A percentile compares a stretch with the other conserved stretches of the same genome.
Conservation (phyloP, 1,284 basidiomycete genomes). For the Microbotryum scabiosae region DNA sequence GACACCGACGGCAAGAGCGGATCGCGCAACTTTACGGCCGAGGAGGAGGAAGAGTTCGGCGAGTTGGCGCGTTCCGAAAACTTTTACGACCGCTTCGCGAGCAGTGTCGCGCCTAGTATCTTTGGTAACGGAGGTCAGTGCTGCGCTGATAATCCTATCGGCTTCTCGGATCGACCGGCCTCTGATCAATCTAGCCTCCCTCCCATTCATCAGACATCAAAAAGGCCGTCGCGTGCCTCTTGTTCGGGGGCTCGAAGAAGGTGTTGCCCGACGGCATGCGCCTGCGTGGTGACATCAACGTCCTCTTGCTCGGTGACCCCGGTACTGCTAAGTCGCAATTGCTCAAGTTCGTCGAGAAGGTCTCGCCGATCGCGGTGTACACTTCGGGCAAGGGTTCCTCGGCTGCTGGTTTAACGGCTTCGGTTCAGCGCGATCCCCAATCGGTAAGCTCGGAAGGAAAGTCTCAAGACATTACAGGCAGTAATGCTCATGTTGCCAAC, state of each 20-base stretch:
- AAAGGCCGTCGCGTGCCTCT: conserved; percentile 86
- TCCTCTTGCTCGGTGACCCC: conserved; percentile 89
- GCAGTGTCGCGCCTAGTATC: conserved; percentile 93
- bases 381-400: conserved; percentile 97
- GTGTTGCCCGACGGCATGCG: conserved; percentile 96
- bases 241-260: conserved; percentile 98
- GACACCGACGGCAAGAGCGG: conserved; percentile 57
- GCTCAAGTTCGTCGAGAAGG: conserved; percentile 98
- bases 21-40: conserved; percentile 68
- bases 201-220: conserved; percentile 70
- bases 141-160: not conserved
- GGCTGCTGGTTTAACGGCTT: conserved; percentile 95
- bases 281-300: conserved; percentile 95
- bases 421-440: conserved; percentile 85
- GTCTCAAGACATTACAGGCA: not conserved
- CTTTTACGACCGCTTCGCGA: conserved; percentile 89
- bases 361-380: conserved; percentile 94
- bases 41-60: conserved; percentile 91
- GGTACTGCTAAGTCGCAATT: conserved; percentile 97
- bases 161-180: not conserved
- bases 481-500: not conserved
- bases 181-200: not conserved
- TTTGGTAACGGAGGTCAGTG: conserved; percentile 78
- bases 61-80: conserved; percentile 80
- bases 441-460: conserved; percentile 52